Evolutionary conservation across 257 asterid species (phyloP).

Genomic region (Capsicum baccatum): DNA sequence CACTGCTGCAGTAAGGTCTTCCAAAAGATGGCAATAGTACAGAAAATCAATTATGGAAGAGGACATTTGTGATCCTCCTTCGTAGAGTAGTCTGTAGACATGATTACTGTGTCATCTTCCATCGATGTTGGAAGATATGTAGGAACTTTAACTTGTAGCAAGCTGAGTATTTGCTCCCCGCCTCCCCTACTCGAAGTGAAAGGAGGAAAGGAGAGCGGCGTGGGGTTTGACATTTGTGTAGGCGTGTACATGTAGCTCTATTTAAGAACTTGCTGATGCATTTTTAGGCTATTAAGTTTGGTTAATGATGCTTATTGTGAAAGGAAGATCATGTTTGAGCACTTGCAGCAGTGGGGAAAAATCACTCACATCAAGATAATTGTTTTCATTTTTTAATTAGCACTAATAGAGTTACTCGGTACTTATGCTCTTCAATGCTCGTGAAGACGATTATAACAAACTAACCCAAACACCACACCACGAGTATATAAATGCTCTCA

Average conservation of each 20-base stretch:
- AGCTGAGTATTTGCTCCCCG: slow-evolving; percentile 4
- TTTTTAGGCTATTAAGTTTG: slow-evolving; percentile 23
- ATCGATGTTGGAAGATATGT: slow-evolving; percentile 29
- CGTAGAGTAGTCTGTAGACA: slow-evolving; percentile 38
- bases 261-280: background rate
- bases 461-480: background rate
- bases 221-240: slow-evolving; percentile 25
- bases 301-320: slow-evolving; percentile 26
- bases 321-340: slow-evolving; percentile 2
- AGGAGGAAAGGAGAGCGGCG: slow-evolving; percentile 19
- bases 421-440: too few species aligned
- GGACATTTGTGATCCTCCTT: slow-evolving; percentile 20
- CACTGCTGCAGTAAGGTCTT: slow-evolving; percentile 54
- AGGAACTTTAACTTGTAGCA: slow-evolving; percentile 35
- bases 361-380: background rate
- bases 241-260: slow-evolving; percentile 29
- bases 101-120: slow-evolving; percentile 20
- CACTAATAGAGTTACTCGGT: background rate
- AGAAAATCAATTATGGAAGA: slow-evolving; percentile 25
- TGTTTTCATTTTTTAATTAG: background rate
- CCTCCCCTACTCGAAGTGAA: background rate
- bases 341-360: background rate
- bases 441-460: too few species aligned
- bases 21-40: slow-evolving; percentile 60
- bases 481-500: background rate